Evolutionary conservation across 2,329 filamentous ascomycete species (phyloP).

Genomic region (Dothistroma pini): DNA sequence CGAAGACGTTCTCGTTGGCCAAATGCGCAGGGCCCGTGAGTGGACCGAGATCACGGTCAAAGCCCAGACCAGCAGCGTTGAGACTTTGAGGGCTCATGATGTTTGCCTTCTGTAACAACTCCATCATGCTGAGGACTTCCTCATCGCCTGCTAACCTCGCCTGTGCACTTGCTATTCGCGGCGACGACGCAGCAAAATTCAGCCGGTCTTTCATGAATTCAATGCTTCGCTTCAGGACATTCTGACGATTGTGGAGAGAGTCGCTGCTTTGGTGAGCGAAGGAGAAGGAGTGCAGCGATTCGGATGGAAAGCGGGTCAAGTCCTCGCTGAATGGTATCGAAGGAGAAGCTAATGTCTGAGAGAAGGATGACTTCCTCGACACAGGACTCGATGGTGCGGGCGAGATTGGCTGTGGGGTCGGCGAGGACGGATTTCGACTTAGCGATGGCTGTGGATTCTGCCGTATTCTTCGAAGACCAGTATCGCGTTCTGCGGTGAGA

Average conservation of each 20-base stretch:
- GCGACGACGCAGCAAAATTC: constrained; percentile 72
- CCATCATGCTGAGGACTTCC: constrained; percentile 86
- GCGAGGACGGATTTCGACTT: constrained; percentile 61
- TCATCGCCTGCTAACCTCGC: constrained; percentile 77
- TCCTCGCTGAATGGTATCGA: constrained; percentile 74
- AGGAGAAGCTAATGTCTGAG: constrained; percentile 64
- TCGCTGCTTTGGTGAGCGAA: constrained; percentile 96
- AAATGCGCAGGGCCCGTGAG: constrained; percentile 75
- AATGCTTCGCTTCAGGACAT: constrained; percentile 85
- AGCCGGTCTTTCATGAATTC: constrained; percentile 95
- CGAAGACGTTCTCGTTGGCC: constrained; percentile 76
- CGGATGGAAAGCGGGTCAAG: constrained; percentile 84
- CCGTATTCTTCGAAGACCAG: constrained; percentile 85
- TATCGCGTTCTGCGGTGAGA: constrained; percentile 54
- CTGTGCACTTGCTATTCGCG: constrained; percentile 77
- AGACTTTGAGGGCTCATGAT: constrained; percentile 67
- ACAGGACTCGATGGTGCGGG: constrained; percentile 64
- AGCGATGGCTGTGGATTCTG: constrained; percentile 59
- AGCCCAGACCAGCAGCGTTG: constrained; percentile 42
- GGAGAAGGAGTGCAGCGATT: constrained; percentile 96
- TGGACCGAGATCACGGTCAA: constrained; percentile 52
- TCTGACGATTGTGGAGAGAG: constrained; percentile 84
- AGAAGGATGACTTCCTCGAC: constrained; percentile 49
- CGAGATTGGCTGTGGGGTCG: constrained; percentile 72
- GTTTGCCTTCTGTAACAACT: constrained; percentile 77